Conservation (phyloP, 352 stramenopile species). For the Phytophthora palmivora region DNA sequence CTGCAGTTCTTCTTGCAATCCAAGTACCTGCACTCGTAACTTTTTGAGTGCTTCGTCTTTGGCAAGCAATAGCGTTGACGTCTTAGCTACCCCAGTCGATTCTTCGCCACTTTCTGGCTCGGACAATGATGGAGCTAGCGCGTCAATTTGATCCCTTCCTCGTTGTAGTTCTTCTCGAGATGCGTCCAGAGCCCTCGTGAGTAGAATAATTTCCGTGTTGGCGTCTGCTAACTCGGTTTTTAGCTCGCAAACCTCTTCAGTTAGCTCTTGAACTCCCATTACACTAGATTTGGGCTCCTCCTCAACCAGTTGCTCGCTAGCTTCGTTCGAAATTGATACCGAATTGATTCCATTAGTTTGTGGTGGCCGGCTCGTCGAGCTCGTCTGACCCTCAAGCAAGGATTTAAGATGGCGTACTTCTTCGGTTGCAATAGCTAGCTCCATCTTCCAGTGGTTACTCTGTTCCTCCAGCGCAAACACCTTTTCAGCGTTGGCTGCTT, state of each 20-base stretch:
- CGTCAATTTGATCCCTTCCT: conserved; percentile 23
- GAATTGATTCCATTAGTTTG: neutral
- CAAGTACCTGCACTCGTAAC: conserved; percentile 30
- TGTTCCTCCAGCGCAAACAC: conserved; percentile 48
- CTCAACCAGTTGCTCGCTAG: conserved; percentile 6
- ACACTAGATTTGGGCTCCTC: conserved; percentile 12
- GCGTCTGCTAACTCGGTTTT: conserved; percentile 32
- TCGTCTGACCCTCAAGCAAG: conserved; percentile 10
- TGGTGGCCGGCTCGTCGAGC: neutral
- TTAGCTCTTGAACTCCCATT: conserved; percentile 14
- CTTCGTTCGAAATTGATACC: neutral
- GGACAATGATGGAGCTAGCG: conserved; percentile 13
- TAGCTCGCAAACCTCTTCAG: conserved; percentile 33
- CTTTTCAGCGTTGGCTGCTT: conserved; percentile 49
- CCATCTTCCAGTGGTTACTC: conserved; percentile 34
- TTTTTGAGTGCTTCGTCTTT: conserved; percentile 43
- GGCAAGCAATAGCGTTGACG: conserved; percentile 9
- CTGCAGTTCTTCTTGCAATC: conserved; percentile 42
- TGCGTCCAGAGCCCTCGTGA: conserved; percentile 26
- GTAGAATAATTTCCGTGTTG: conserved; percentile 32
- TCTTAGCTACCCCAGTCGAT: conserved; percentile 18
- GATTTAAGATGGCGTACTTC: conserved; percentile 28
- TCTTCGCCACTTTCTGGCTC: conserved; percentile 32
- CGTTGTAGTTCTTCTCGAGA: conserved; percentile 34
- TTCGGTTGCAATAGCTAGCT: conserved; percentile 22